phyloP scores from a whole-genome alignment of 257 asterid genomes.

The Nicotiana knightiana region DNA sequence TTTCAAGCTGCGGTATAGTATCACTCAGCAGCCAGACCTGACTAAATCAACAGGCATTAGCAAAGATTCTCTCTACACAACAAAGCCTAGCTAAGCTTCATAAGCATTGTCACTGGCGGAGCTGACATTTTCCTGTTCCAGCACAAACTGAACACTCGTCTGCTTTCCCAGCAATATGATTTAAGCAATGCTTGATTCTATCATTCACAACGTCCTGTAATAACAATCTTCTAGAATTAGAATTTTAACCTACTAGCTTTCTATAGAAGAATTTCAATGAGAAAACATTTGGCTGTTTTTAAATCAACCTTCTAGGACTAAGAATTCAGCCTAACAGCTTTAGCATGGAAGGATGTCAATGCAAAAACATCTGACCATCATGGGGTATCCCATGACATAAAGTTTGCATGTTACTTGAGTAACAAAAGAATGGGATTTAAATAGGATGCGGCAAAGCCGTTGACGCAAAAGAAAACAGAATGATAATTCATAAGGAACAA shows the following conservation, averaged over 20 bases:
- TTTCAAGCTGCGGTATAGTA: not conserved
- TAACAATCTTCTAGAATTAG: not conserved
- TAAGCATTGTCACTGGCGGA: slow-evolving; percentile 1
- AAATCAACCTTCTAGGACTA: not conserved
- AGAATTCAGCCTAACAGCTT: not conserved
- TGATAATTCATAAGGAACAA: not conserved
- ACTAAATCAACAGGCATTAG: not conserved
- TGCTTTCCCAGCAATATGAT: slow-evolving; percentile 73
- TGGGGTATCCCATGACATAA: not conserved
- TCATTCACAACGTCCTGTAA: slow-evolving; percentile 87
- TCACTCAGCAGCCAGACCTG: not conserved
- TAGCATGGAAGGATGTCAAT: not conserved
- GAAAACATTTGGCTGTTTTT: not conserved
- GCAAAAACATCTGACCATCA: not conserved
- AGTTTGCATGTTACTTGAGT: not conserved
- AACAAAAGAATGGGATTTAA: not conserved
- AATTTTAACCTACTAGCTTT: not conserved
- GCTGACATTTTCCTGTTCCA: slow-evolving; percentile 81
- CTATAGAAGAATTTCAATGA: not conserved
- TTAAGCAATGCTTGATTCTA: slow-evolving; percentile 77
- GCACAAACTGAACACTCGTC: slow-evolving; percentile 90
- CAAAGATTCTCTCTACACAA: not conserved
- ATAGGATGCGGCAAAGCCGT: not conserved
- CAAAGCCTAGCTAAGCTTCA: not conserved
- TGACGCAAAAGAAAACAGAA: not conserved